Evolutionary conservation across 1,284 basidiomycete species (phyloP), one percentile per base, ranked within the genome.

Genomic region (Moesziomyces sp.): DNA sequence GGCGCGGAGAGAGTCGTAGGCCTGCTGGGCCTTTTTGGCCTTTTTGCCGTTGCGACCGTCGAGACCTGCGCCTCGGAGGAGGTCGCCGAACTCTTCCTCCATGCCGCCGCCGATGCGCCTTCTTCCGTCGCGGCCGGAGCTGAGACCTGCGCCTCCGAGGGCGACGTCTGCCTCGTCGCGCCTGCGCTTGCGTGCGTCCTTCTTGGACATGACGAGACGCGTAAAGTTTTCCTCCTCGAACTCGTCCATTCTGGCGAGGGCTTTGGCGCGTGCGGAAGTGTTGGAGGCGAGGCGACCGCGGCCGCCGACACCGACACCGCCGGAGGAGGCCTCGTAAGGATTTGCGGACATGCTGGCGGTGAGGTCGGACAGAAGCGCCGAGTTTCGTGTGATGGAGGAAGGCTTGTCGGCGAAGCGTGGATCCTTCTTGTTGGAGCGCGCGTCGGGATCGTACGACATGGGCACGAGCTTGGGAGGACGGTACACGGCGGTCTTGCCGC

Each of bases 151-250:
- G 16, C 86, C 85, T 51, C 97, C 96, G n/a, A 98, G 87, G 8
- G 94, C 94, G 70, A 98, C 87, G 74, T 94, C 93, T 78, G 90
- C 93, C 85, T 99, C 96, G 84, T 99, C 96, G 67, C 90, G 88
- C 58, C 86, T 86, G n/a, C 96, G 88, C 58, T 90, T 87, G 81
- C 88, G 89, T 21, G 89, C 89, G 57, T 97, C 96, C 81, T 90
- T 91, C 88, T 97, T 98, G 84, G 91, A 92, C 88, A 94, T 91
- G 66, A 96, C 89, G 58, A 98, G 84, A 58, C 96, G 90, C 28
- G 92, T 94, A 86, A 98, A 94, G 85, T 97, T 96, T 57, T 93
- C 93, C 85, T 98, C 96, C 86, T 99, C 96, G 85, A 93, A 99
- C 73, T 93, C 91, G 54, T 89, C 89, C 86, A 97, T 91, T 14